Evolutionary conservation across 768 basidiomycete species (phyloP), one percentile per base, ranked within the genome.

Genomic region (Rhodotorula kratochvilovae): DNA sequence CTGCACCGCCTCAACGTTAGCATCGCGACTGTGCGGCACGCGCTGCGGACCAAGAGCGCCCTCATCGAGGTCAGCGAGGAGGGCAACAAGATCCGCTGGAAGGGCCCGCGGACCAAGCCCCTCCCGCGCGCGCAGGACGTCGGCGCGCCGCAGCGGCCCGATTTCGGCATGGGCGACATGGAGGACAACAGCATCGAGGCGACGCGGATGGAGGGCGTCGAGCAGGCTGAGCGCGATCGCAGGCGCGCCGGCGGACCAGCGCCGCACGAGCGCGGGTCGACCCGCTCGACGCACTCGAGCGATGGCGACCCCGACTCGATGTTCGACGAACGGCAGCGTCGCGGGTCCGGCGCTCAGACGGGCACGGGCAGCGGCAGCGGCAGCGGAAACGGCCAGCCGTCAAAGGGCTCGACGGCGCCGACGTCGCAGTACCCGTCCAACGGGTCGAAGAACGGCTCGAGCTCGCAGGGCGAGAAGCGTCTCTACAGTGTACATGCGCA

Each of bases 81-180:
- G 25, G 71, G 71, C 2, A 59, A 53, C 48, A 68, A 68, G 55
- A 57, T 72, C 31, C 63, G 71, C 23, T 72, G 71, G 71, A 50
- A 27, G 42, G 71, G 71, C 21, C 70, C 70, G 36, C 13, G 36
- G 39, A 21, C n/a, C 29, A 67, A 62, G 53, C 57, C 71, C 35
- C 12, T 54, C 7, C 23, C 36, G 46, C 55, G 54, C 31, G 39
- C n/a, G 15, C 16, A 53, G 25, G 59, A 65, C 4, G 25, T n/a
- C 27, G 57, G 19, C 27, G 33, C 4, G 11, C 21, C 58, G 51
- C 19, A 50, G 15, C 31, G n/a, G 43, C n/a, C 63, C 3, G 55
- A 17, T 2, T 25, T 57, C 42, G 23, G 61, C 53, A 39, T 60
- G 63, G 33, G 33, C 35, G 51, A 31, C 16, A 36, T 67, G 54